Conservation (phyloP, 208 protist species). For the Balamuthia mandrillaris region DNA sequence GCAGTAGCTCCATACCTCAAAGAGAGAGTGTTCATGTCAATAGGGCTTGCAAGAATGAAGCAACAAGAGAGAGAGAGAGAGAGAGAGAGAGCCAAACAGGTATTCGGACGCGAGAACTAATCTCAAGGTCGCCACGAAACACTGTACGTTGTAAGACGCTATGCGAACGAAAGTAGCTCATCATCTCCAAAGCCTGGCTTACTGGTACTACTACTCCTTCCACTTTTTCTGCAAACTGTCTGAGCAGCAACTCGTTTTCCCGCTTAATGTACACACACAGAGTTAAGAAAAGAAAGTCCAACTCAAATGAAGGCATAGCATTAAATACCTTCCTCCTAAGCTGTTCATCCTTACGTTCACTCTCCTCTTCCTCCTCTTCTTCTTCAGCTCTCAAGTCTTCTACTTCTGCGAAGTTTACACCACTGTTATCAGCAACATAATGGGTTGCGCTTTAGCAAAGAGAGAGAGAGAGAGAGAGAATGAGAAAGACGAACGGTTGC, state of each 20-base stretch:
- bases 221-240: slow-evolving; percentile 38
- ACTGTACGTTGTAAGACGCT: background rate
- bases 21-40: too few relatives aligned
- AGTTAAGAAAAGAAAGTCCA: background rate
- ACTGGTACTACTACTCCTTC: slow-evolving; percentile 49
- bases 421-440: slow-evolving; percentile 50
- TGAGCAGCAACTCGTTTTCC: background rate
- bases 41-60: too few relatives aligned
- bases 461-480: too few relatives aligned
- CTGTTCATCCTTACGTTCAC: background rate
- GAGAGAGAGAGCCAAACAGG: slow-evolving; percentile 60
- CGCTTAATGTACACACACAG: background rate
- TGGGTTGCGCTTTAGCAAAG: background rate
- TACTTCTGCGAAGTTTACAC: slow-evolving; percentile 31
- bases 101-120: slow-evolving; percentile 71
- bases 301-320: background rate
- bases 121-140: slow-evolving; percentile 62
- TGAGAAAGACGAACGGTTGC: background rate
- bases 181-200: slow-evolving; percentile 52
- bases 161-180: slow-evolving; percentile 44
- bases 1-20: slow-evolving; percentile 61
- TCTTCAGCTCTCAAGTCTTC: slow-evolving; percentile 36
- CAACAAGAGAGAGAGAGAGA: background rate
- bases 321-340: background rate
- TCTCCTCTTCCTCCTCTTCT: background rate